phyloP scores from a whole-genome alignment of 129 eudicot species.

The Rutidosis leptorrhynchoides region DNA sequence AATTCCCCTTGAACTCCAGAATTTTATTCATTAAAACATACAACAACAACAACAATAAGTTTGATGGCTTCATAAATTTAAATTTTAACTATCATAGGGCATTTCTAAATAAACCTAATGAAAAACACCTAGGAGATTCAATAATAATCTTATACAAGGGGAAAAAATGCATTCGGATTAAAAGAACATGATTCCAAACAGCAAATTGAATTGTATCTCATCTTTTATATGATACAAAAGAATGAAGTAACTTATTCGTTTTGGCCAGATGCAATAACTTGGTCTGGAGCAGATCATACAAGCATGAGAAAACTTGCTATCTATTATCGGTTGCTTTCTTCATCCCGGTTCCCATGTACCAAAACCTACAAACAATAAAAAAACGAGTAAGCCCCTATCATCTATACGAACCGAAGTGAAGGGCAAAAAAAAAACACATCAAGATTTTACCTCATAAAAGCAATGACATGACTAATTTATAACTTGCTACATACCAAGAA shows the following conservation, averaged over 20 bases:
- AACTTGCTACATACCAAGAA: too few relatives aligned
- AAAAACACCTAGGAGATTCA: too few relatives aligned
- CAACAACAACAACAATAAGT: neutral
- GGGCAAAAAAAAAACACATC: too few relatives aligned
- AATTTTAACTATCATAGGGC: too few relatives aligned
- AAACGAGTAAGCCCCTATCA: too few relatives aligned
- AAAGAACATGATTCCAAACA: conserved; percentile 6
- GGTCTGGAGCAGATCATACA: neutral
- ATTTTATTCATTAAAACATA: too few relatives aligned
- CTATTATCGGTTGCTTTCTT: conserved; percentile 18
- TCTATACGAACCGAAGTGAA: too few relatives aligned
- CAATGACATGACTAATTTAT: too few relatives aligned
- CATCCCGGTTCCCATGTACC: neutral
- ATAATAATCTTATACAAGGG: neutral
- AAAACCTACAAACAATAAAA: too few relatives aligned
- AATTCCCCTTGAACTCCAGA: too few relatives aligned
- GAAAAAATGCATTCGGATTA: neutral
- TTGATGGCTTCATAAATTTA: neutral
- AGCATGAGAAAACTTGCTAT: neutral
- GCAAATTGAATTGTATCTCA: neutral
- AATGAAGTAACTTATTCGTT: conserved; percentile 1
- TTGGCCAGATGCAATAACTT: conserved; percentile 10
- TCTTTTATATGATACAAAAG: conserved; percentile 11
- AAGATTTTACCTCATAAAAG: too few relatives aligned
- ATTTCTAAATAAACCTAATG: neutral